Evolutionary conservation across 331 rosid genomes (phyloP).

Genomic region (Phaseolus coccineus): DNA sequence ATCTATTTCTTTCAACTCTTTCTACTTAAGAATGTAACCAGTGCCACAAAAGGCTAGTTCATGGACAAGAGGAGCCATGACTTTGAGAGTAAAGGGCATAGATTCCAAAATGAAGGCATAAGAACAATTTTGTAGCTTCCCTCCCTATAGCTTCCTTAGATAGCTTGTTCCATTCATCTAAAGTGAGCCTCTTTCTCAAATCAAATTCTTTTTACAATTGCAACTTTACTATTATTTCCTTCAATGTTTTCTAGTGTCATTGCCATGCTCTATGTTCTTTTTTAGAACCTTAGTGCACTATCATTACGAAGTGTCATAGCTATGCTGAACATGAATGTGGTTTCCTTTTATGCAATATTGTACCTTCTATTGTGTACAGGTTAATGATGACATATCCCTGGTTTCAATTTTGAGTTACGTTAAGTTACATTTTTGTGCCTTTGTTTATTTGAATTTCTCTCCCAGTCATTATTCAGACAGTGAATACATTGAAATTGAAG

Average conservation of each 20-base stretch:
- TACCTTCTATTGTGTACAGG: neutral
- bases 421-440: conserved; percentile 19
- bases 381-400: neutral
- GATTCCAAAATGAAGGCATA: too few relatives aligned
- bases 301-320: neutral
- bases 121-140: too few relatives aligned
- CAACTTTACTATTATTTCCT: neutral
- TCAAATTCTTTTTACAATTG: too few relatives aligned
- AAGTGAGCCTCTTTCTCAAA: too few relatives aligned
- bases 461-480: neutral
- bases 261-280: neutral
- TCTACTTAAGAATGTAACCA: too few relatives aligned
- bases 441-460: conserved; percentile 39
- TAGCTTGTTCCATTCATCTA: too few relatives aligned
- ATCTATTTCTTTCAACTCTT: too few relatives aligned
- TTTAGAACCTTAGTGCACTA: neutral
- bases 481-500: conserved; percentile 11
- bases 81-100: too few relatives aligned
- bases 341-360: conserved; percentile 3
- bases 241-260: neutral
- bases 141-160: too few relatives aligned
- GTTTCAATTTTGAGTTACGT: neutral
- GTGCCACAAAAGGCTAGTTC: too few relatives aligned
- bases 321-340: conserved; percentile 13
- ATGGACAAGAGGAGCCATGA: too few relatives aligned